Evolutionary conservation across 345 rosid species (phyloP).

Genomic region (Camelina sativa): DNA sequence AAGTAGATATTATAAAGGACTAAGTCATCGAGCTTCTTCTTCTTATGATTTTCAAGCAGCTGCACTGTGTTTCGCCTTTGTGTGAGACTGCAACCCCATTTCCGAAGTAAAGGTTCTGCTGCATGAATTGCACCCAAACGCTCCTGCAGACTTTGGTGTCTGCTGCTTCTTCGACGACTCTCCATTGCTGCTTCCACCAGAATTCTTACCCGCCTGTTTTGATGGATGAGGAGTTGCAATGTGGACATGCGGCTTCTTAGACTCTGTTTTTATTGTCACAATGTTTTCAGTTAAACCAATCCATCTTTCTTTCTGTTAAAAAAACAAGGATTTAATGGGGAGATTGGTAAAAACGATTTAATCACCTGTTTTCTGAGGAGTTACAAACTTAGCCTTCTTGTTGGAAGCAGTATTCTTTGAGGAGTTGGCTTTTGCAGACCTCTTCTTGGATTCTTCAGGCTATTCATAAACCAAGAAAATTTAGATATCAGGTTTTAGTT

Average conservation of each 20-base stretch:
- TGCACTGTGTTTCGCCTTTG: constrained; percentile 76
- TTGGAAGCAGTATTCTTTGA: constrained; percentile 51
- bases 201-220: constrained; percentile 57
- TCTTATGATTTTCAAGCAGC: constrained; percentile 39
- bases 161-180: constrained; percentile 56
- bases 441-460: constrained; percentile 70
- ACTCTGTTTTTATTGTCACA: constrained; percentile 46
- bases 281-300: not conserved
- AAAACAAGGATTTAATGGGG: constrained; percentile 6
- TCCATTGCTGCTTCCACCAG: constrained; percentile 46
- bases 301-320: not conserved
- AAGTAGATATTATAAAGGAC: not conserved
- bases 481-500: constrained; percentile 21
- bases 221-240: constrained; percentile 80
- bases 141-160: constrained; percentile 51
- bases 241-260: constrained; percentile 63
- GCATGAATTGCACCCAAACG: constrained; percentile 65
- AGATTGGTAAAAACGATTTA: constrained; percentile 6
- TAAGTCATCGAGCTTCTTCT: constrained; percentile 1
- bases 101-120: constrained; percentile 75
- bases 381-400: constrained; percentile 74
- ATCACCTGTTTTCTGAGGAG: constrained; percentile 76
- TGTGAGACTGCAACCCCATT: constrained; percentile 68
- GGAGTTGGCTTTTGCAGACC: constrained; percentile 53
- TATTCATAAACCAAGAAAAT: constrained; percentile 20